Base-by-base conservation (phyloP, 1,284 basidiomycete species). In the Cutaneotrichosporon cutaneum region DNA sequence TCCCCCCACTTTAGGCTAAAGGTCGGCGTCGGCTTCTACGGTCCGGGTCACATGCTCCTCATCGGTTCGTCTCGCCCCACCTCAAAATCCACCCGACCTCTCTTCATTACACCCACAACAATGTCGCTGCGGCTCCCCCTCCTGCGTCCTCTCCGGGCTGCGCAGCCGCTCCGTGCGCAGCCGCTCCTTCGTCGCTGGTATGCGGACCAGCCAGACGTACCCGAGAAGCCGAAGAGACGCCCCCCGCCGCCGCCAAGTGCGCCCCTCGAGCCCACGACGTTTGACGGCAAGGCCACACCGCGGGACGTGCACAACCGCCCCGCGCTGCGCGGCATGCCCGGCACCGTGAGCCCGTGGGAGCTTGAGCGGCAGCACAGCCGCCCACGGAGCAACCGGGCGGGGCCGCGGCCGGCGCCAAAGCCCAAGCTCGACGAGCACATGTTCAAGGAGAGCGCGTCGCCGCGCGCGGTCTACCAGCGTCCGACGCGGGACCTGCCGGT, bases 261-360 rank as follows among this genome's bases (percentile, higher is more conserved):
- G 7, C 62, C 61, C 13, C 30, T 68, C 27, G 61, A 68, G 61
- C 66, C 72, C 0, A 74, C 71, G 4, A 64, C 66, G 0, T 75
- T 74, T 47, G 64, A 72, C 21, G 67, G 68, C 53, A 75, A 75
- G 62, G 67, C 73, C 0, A 36, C 68, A 1, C 72, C 72, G 21
- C 68, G 69, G 52, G 62, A 71, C 21, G 61, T 71, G 2, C 70
- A 72, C 59, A 64, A 70, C 27, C 67, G 71, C 13, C 73, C 73
- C 4, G 67, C 66, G 35, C 60, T 63, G n/a, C 66, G 66, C 42
- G 73, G 73, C 16, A 67, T 75, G 60, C 73, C 73, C 10, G 44
- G 51, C 14, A 22, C 26, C 48, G 47, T 33, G 57, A 44, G 50
- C n/a, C 54, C 59, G 10, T 66, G 65, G 69, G 58, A 69, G 42